Base-by-base conservation (phyloP, 169 alveolate species). In the Condylostoma magnum region DNA sequence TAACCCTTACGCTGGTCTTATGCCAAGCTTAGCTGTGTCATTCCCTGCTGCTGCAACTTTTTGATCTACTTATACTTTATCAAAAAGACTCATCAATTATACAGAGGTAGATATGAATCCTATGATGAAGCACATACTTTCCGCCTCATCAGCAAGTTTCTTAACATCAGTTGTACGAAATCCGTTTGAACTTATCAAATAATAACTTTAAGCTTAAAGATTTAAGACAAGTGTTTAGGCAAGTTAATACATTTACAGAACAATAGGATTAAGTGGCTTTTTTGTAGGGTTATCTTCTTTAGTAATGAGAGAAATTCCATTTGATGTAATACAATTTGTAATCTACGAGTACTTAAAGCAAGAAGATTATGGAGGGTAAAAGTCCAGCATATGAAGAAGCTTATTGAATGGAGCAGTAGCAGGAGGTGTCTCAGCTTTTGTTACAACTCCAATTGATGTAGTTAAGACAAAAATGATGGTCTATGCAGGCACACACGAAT, bases 121-220 rank as follows among this genome's bases (percentile, higher is more conserved):
- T 69, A 6, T 67, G 20, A 12, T 77, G 0, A 56, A 72, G 51
- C 83, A 87, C 27, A 56, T 76, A 57, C 4, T 77, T 1, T 74
- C 90, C 20, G 90, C 91, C 10, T 41, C 83, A 0, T 8, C 56
- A 5, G 93, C 83, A n/a, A 86, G 85, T 33, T 27, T 46, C 41
- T 54, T 76, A 47, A 56, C 80, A n/a, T 84, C 87, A 30, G 28
- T 80, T 25, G 79, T 83, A 4, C 86, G 98, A 69, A 81, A 85
- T 68, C 98, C 98, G 18, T 94, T 93, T 72, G 98, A 95, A 80
- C 94, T 93, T 38, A 84, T 95, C 28, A 95, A 95, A 80, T 94
- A 94, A 81, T 94, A 86, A 75, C 81, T 90, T 81, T 95, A 95
- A 77, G 87, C 91, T 28, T 95, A 97, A 6, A 50, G 85, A 31